phyloP scores from a whole-genome alignment of 495 filamentous ascomycete genomes.

The Usnea hakonensis region DNA sequence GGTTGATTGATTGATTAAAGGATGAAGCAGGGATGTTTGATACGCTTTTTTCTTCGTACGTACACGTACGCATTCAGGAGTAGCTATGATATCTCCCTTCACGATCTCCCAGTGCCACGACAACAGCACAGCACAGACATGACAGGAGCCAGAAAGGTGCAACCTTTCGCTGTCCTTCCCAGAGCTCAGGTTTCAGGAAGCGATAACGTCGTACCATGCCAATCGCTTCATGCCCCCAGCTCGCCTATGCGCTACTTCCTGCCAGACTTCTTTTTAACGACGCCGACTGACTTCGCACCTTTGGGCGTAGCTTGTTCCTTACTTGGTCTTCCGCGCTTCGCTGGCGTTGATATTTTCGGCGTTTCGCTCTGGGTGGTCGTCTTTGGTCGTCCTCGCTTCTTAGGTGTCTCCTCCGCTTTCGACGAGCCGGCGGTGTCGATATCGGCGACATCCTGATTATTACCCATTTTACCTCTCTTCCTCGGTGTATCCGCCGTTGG shows the following conservation, averaged over 20 bases:
- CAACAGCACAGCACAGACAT: not conserved
- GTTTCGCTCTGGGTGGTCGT: not conserved
- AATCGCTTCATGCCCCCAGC: not conserved
- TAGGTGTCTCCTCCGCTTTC: not conserved
- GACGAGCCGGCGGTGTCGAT: not conserved
- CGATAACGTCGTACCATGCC: not conserved
- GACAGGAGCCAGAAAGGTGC: not conserved
- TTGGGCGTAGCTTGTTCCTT: not conserved
- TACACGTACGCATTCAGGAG: no score
- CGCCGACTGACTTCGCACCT: not conserved
- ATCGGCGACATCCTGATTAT: not conserved
- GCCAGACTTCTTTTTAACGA: not conserved
- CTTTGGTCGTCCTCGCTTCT: not conserved
- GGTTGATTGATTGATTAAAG: no score
- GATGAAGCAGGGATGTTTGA: no score
- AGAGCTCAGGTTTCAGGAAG: not conserved
- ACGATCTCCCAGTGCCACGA: not conserved
- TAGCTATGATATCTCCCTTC: no score
- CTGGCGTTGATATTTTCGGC: not conserved
- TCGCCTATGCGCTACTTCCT: not conserved
- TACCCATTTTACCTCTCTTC: not conserved
- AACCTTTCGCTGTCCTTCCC: not conserved
- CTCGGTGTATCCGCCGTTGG: not conserved
- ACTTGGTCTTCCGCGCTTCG: not conserved
- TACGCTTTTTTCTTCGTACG: no score